A percentile compares a stretch with the other conserved stretches of the same genome.
Conservation (phyloP, 2,329 filamentous ascomycete genomes). For the Septoria linicola region DNA sequence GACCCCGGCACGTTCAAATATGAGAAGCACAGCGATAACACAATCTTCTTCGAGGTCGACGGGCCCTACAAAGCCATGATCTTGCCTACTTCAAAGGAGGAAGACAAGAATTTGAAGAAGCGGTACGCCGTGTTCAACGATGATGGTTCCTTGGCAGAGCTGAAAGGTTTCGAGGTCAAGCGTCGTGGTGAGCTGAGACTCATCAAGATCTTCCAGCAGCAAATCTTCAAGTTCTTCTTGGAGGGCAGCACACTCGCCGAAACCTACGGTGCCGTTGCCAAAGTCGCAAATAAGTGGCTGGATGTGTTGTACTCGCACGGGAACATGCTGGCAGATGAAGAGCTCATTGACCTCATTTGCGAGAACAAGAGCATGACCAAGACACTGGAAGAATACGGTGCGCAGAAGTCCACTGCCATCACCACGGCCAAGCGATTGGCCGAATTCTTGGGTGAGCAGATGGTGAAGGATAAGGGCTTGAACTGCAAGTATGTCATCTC, state of each 20-base stretch:
- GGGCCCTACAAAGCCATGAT: conserved; percentile 98
- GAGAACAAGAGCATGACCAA: conserved; percentile 99
- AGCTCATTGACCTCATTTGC: conserved; percentile 98
- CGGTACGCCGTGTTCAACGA: conserved; percentile 99
- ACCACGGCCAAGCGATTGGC: conserved; percentile 93
- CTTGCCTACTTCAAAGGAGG: conserved; percentile 93
- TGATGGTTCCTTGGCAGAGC: conserved; percentile 87
- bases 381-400: conserved; percentile 91
- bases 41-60: conserved; percentile 99
- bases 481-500: conserved; percentile 99
- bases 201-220: conserved; percentile 99
- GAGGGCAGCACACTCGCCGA: conserved; percentile 84
- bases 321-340: conserved; percentile 86
- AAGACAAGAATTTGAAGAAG: conserved; percentile 99
- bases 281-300: conserved; percentile 93
- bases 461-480: conserved; percentile 98
- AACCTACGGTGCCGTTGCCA: conserved; percentile 88
- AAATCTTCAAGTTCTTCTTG: conserved; percentile 99
- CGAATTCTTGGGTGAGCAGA: conserved; percentile 94
- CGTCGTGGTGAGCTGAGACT: conserved; percentile 95
- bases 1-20: conserved; percentile 82
- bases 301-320: conserved; percentile 91
- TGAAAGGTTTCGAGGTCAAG: conserved; percentile 98
- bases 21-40: conserved; percentile 96
- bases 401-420: conserved; percentile 97